Evolutionary conservation across 768 basidiomycete species (phyloP), one percentile per base, ranked within the genome.

Genomic region (Phaffia australis): DNA sequence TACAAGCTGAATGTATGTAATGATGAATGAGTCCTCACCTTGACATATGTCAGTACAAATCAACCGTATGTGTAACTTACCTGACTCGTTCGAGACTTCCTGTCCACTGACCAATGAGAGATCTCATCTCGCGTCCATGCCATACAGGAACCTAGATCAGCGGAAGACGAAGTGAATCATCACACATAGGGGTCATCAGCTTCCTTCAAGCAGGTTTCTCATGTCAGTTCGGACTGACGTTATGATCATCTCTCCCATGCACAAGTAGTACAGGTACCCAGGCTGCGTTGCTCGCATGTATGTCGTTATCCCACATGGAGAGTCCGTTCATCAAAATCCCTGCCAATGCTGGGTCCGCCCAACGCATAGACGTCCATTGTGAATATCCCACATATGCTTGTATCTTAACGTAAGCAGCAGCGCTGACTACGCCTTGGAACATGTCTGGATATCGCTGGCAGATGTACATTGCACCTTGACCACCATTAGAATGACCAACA

Each of bases 401-500:
- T 2, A 91, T 88, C 69, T 91, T 93, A 71, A 89, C 82, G 74
- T 88, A 94, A 2, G 80, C 89, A 2, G 90, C 84, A 2, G 60
- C 54, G 8, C 60, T 64, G 65, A 65, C 46, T 29, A 70, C 58
- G 69, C 69, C 70, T 5, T 69, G 51, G 9, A 71, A 85, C 11
- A 85, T 71, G 15, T 93, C 89, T 0, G 92, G 90, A 75, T 82
- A 87, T 69, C 87, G 79, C 30, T 84, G 81, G 18, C 87, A 84
- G 21, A 87, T 72, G 74, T 89, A 85, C 87, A 89, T 91, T 1
- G 85, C 80, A 0, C 91, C 91, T 75, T 93, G 92, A 16, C 90
- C 91, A 32, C 91, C 91, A 74, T 95, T 95, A 2, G 90, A 93
- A 74, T 95, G 91, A 0, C 92, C 91, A 46, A 91, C 78, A n/a